Conservation (phyloP, 1,139 yeast species). For the Magnusiomyces magnusii region DNA sequence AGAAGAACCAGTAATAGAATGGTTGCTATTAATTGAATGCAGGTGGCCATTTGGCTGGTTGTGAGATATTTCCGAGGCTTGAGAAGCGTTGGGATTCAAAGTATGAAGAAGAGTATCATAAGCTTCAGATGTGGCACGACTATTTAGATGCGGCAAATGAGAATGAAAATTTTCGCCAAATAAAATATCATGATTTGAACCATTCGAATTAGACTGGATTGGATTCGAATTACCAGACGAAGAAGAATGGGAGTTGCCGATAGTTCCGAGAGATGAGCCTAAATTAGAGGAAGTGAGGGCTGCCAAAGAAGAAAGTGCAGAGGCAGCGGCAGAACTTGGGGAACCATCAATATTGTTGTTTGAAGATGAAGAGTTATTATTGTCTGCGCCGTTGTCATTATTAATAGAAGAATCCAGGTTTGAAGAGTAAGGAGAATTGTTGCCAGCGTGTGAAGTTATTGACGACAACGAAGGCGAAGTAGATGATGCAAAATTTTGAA, state of each 20-base stretch:
- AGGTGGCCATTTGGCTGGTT: neutral
- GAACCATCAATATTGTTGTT: neutral
- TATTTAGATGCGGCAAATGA: slow-evolving; percentile 9
- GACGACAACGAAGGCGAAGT: neutral
- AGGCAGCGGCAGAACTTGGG: neutral
- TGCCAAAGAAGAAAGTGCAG: neutral
- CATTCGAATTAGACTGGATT: too few species aligned
- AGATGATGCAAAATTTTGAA: neutral
- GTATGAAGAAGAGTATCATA: slow-evolving; percentile 11
- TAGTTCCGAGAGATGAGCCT: neutral
- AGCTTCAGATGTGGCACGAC: slow-evolving; percentile 8
- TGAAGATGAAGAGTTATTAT: neutral
- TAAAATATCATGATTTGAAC: neutral
- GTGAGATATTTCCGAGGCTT: neutral
- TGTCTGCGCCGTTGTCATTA: neutral
- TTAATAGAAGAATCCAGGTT: neutral
- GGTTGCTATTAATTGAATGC: neutral
- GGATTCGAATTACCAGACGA: neutral
- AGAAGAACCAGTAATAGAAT: neutral
- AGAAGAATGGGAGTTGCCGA: neutral
- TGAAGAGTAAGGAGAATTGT: neutral
- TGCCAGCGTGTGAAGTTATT: neutral
- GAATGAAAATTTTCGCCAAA: neutral
- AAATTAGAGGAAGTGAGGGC: neutral
- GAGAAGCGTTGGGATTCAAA: neutral